A percentile compares a stretch with the other conserved stretches of the same genome.
Evolutionary conservation across 305 asterid genomes (phyloP).

Genomic region (Fraxinus sp.): DNA sequence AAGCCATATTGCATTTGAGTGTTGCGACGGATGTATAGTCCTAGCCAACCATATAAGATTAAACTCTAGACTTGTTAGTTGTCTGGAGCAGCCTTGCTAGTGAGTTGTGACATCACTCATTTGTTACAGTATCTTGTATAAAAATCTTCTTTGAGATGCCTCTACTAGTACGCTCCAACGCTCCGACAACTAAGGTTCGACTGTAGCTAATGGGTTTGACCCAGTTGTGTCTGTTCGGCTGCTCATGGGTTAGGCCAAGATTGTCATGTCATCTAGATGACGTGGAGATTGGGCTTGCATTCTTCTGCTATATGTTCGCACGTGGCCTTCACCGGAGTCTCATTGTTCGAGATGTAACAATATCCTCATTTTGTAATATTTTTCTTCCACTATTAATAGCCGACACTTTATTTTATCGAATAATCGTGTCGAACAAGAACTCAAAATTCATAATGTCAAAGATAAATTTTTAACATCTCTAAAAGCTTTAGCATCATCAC

Average conservation of each 20-base stretch:
- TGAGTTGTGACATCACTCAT: background rate
- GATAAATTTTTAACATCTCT: too few relatives aligned
- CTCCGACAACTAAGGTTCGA: too few relatives aligned
- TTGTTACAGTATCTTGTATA: background rate
- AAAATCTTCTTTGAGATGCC: background rate
- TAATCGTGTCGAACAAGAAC: too few relatives aligned
- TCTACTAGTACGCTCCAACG: background rate
- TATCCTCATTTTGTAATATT: too few relatives aligned
- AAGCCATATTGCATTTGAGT: background rate
- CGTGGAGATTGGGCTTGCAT: background rate
- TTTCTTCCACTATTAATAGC: too few relatives aligned
- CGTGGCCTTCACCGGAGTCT: too few relatives aligned
- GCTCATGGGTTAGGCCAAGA: background rate
- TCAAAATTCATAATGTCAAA: too few relatives aligned
- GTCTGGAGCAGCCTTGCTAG: background rate
- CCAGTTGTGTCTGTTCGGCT: background rate
- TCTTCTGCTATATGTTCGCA: too few relatives aligned
- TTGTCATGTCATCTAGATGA: background rate
- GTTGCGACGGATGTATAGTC: background rate
- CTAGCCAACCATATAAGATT: background rate
- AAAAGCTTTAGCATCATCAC: too few relatives aligned
- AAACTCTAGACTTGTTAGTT: background rate
- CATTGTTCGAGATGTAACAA: too few relatives aligned
- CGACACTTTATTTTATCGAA: too few relatives aligned
- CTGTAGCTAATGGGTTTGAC: background rate